These are phyloP conservation scores for Entamoeba moshkovskii DNA, from an alignment of 208 protist species.

Conservation along the genomic window DNA sequence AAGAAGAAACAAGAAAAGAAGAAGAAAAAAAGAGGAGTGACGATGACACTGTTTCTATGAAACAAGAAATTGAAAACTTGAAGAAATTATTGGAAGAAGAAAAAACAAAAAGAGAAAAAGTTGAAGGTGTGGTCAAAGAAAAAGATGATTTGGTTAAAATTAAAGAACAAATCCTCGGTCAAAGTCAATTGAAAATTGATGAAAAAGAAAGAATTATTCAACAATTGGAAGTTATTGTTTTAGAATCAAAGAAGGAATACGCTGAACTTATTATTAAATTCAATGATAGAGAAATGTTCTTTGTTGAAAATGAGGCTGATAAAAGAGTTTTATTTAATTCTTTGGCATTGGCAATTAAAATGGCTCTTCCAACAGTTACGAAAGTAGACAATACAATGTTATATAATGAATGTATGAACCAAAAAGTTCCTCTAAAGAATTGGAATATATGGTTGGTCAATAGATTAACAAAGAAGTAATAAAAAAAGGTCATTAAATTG, in stretches of 20 bases:
- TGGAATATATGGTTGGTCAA: not conserved
- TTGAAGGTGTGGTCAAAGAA: not conserved
- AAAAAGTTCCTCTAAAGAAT: not conserved
- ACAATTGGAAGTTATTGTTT: not conserved
- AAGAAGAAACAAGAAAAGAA: not conserved
- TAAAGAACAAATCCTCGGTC: not conserved
- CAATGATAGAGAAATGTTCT: not conserved
- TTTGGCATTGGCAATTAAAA: not conserved
- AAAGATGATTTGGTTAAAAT: not conserved
- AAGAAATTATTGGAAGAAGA: not conserved
- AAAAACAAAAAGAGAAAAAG: not conserved
- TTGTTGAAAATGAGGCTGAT: not conserved
- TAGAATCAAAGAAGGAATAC: not conserved
- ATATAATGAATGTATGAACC: not conserved
- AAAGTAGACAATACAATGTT: not conserved
- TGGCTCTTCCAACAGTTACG: not conserved
- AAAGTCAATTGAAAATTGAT: not conserved
- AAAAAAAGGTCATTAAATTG: no score
- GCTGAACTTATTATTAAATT: not conserved
- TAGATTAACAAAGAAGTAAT: not conserved
- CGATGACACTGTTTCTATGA: no score
- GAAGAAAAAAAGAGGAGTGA: not conserved
- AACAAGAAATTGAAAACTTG: not conserved
- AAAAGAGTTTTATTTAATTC: not conserved
- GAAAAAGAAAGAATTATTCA: not conserved